A percentile compares a stretch with the other conserved stretches of the same genome.
phyloP scores from a whole-genome alignment of 805 yeast genomes.

The Metschnikowia noctiluminum region DNA sequence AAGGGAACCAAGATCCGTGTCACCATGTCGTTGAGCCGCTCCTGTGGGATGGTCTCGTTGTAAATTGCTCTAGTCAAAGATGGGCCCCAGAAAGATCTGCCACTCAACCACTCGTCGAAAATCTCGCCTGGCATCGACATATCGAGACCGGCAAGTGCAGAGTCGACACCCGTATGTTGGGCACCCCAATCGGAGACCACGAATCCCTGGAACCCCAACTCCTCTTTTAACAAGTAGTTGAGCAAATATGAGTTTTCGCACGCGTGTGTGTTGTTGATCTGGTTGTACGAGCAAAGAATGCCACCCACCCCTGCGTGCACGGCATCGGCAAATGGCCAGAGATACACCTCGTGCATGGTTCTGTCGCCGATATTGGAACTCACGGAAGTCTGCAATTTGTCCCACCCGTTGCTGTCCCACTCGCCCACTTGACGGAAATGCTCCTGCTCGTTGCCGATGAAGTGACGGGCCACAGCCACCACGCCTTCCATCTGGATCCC shows the following conservation, averaged over 20 bases:
- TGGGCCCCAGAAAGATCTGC: conserved; percentile 57
- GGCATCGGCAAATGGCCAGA: conserved; percentile 68
- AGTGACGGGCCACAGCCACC: conserved; percentile 53
- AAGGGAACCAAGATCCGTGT: conserved; percentile 57
- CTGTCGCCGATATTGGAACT: conserved; percentile 58
- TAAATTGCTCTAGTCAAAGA: conserved; percentile 51
- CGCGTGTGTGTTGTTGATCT: conserved; percentile 53
- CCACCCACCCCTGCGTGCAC: conserved; percentile 58
- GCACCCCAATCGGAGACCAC: conserved; percentile 71
- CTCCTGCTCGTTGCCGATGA: conserved; percentile 63
- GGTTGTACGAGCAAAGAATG: conserved; percentile 60
- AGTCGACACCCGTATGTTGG: conserved; percentile 53
- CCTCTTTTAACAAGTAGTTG: conserved; percentile 55
- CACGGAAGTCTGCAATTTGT: conserved; percentile 38
- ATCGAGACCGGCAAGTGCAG: conserved; percentile 58
- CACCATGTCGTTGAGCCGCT: conserved; percentile 60
- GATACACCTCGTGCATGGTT: conserved; percentile 57
- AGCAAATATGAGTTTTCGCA: conserved; percentile 57
- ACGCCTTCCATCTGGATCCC: conserved; percentile 61
- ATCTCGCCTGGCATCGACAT: conserved; percentile 65
- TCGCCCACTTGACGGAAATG: conserved; percentile 53
- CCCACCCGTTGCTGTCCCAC: conserved; percentile 46
- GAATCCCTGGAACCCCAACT: conserved; percentile 64
- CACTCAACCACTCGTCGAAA: conserved; percentile 51
- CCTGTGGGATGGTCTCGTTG: conserved; percentile 52